Evolutionary conservation across 1,139 yeast genomes (phyloP).

Genomic region (Debaryomyces fabryi): DNA sequence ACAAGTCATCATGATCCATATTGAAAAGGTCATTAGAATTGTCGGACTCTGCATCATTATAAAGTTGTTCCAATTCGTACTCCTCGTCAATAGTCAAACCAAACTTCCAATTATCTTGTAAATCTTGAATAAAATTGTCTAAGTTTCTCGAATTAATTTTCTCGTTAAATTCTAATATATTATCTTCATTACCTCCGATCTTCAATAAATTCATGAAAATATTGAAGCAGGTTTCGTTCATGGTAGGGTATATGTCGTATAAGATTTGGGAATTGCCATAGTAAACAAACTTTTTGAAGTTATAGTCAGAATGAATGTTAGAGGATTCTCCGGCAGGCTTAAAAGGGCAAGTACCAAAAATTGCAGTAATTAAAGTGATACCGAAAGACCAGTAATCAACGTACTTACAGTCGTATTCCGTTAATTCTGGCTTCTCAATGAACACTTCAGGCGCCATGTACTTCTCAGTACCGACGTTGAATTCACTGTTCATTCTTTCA

Average conservation of each 20-base stretch:
- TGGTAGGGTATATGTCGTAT: constrained; percentile 46
- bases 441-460: constrained; percentile 60
- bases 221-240: constrained; percentile 40
- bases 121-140: constrained; percentile 29
- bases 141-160: constrained; percentile 34
- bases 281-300: constrained; percentile 42
- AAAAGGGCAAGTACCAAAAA: constrained; percentile 53
- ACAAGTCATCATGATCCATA: constrained; percentile 35
- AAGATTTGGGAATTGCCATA: constrained; percentile 36
- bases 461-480: constrained; percentile 58
- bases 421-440: constrained; percentile 21
- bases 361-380: constrained; percentile 45
- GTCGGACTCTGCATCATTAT: constrained; percentile 12
- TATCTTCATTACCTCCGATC: constrained; percentile 39
- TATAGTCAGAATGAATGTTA: constrained; percentile 30
- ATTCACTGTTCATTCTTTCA: constrained; percentile 38
- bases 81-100: constrained; percentile 44
- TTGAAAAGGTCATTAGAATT: constrained; percentile 22
- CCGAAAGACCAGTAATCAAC: constrained; percentile 50
- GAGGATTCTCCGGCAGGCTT: constrained; percentile 27
- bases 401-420: constrained; percentile 36
- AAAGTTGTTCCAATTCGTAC: constrained; percentile 18
- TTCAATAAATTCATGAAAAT: constrained; percentile 38
- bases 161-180: constrained; percentile 24
- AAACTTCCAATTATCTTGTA: constrained; percentile 32